Percentiles rank a stretch among this genome's conserved stretches.
Conservation (phyloP, 495 filamentous ascomycete species). For the Aspergillus incahuasiensis region DNA sequence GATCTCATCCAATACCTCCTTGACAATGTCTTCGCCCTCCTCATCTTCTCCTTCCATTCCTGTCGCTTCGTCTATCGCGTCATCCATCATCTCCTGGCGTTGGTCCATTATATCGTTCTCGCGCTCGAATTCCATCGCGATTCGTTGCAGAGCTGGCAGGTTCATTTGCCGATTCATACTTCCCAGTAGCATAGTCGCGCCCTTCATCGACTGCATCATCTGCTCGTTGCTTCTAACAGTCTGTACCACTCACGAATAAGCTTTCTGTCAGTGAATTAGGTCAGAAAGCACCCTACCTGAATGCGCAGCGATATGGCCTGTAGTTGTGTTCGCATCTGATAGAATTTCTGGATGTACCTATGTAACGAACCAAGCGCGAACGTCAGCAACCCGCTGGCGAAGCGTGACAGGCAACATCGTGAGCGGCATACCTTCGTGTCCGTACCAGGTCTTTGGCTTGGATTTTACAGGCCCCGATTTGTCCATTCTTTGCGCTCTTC, state of each 20-base stretch:
- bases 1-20: constrained; percentile 94
- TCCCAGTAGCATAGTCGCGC: constrained; percentile 83
- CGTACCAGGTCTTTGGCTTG: constrained; percentile 95
- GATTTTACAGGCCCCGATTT: constrained; percentile 93
- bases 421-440: constrained; percentile 66
- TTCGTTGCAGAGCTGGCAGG: constrained; percentile 86
- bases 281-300: constrained; percentile 55
- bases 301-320: constrained; percentile 94
- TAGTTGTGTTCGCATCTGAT: constrained; percentile 92
- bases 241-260: constrained; percentile 35
- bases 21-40: constrained; percentile 91
- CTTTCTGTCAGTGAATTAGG: not conserved
- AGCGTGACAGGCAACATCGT: not conserved
- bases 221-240: constrained; percentile 97
- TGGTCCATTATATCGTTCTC: constrained; percentile 99
- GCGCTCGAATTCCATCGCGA: constrained; percentile 98
- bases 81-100: constrained; percentile 99
- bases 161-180: constrained; percentile 99
- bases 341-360: constrained; percentile 97
- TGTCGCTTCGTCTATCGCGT: constrained; percentile 97
- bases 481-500: constrained; percentile 94
- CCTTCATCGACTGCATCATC: constrained; percentile 99
- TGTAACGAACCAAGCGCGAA: not conserved
- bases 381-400: not conserved
- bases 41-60: constrained; percentile 87